These are phyloP conservation scores for Thermothelomyces thermophilus DNA, from an alignment of 2,329 filamentous ascomycete genomes.

Conservation along the genomic window DNA sequence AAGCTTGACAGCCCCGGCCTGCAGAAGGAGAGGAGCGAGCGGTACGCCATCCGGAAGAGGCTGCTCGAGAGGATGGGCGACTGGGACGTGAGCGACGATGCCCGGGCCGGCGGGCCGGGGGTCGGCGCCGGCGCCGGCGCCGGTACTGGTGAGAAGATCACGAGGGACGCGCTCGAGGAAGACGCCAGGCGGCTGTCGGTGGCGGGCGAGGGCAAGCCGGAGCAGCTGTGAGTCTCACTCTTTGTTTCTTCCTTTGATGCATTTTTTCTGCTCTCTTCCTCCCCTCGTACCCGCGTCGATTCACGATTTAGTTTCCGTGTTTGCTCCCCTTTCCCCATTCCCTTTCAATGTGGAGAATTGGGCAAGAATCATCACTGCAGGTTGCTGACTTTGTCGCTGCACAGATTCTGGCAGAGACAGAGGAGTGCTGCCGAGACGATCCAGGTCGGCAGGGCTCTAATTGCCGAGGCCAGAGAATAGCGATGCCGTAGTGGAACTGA, in stretches of 20 bases:
- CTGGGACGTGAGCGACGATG: slow-evolving; percentile 40
- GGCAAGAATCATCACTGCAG: too few species aligned
- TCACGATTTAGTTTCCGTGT: too few species aligned
- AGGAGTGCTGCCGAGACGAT: slow-evolving; percentile 52
- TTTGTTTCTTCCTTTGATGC: not conserved
- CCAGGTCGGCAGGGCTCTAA: slow-evolving; percentile 47
- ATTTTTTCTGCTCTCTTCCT: too few species aligned
- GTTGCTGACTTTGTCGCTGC: not conserved
- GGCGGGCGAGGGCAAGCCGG: slow-evolving; percentile 42
- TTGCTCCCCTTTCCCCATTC: too few species aligned
- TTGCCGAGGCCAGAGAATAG: slow-evolving; percentile 37
- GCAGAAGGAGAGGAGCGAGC: slow-evolving; percentile 76
- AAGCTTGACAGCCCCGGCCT: slow-evolving; percentile 82
- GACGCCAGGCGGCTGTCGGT: slow-evolving; percentile 48
- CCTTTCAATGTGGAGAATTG: too few species aligned
- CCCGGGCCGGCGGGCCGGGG: slow-evolving; percentile 34
- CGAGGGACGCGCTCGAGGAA: slow-evolving; percentile 57
- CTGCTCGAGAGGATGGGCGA: slow-evolving; percentile 69
- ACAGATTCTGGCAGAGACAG: slow-evolving; percentile 57
- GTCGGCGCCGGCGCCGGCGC: slow-evolving; percentile 42
- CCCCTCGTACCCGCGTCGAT: too few species aligned
- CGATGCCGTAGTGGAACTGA: too few species aligned
- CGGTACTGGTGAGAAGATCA: slow-evolving; percentile 55
- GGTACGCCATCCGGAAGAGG: slow-evolving; percentile 72
- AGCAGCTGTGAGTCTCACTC: slow-evolving; percentile 34